phyloP scores from a whole-genome alignment of 106 monocot species.

The Allium fistulosum region DNA sequence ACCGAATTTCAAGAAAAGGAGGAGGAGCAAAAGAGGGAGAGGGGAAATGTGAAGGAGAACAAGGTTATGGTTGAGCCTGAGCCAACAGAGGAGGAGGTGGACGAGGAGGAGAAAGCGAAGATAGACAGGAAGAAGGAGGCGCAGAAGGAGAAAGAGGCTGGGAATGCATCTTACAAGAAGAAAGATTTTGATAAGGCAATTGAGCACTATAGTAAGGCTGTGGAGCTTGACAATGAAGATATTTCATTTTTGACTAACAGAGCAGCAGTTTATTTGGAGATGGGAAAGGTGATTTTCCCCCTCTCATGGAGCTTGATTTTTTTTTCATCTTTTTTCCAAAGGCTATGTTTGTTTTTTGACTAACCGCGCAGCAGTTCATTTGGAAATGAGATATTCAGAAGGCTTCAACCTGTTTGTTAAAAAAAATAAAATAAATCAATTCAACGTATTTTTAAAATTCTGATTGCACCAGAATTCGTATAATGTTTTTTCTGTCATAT shows the following conservation, averaged over 20 bases:
- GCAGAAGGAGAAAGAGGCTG: too few relatives aligned
- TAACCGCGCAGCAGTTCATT: too few relatives aligned
- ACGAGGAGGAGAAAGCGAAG: slow-evolving; percentile 40
- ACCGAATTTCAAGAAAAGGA: slow-evolving; percentile 7
- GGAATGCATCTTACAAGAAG: slow-evolving; percentile 88
- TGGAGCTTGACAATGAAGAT: slow-evolving; percentile 90
- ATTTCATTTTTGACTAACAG: slow-evolving; percentile 88
- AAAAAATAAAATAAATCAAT: too few relatives aligned
- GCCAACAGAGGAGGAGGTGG: slow-evolving; percentile 43
- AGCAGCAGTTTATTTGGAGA: slow-evolving; percentile 95
- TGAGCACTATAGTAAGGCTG: slow-evolving; percentile 54
- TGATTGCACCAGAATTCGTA: too few relatives aligned
- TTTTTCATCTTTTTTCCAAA: not conserved
- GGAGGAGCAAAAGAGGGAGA: not conserved
- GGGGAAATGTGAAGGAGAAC: not conserved
- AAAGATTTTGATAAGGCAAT: slow-evolving; percentile 94
- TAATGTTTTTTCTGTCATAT: too few relatives aligned
- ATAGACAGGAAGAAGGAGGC: slow-evolving; percentile 55
- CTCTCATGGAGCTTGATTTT: not conserved
- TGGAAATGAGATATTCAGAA: too few relatives aligned
- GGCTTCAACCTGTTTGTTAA: too few relatives aligned
- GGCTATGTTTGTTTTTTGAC: too few relatives aligned
- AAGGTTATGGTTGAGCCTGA: slow-evolving; percentile 19
- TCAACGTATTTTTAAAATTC: too few relatives aligned
- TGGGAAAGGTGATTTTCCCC: slow-evolving; percentile 63